These are phyloP conservation scores for Acacia crassicarpa DNA, from an alignment of 306 rosid species.

Conservation along the genomic window DNA sequence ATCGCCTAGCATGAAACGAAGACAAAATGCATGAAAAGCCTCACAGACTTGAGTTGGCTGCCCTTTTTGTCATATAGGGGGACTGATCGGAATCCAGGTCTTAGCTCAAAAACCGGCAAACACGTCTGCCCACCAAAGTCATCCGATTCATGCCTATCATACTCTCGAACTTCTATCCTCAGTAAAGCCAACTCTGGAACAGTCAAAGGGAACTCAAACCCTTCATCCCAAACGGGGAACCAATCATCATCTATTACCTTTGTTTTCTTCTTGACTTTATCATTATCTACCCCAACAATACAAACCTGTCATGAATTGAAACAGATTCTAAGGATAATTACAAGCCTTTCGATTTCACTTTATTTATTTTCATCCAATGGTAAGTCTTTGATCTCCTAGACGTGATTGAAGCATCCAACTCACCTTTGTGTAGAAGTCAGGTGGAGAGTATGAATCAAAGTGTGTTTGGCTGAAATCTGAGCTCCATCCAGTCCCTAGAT, in stretches of 20 bases:
- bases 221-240: constrained; percentile 84
- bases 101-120: constrained; percentile 71
- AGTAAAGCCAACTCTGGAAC: constrained; percentile 85
- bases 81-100: constrained; percentile 62
- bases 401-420: constrained; percentile 4
- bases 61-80: constrained; percentile 73
- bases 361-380: neutral
- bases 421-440: constrained; percentile 84
- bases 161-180: constrained; percentile 70
- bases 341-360: neutral
- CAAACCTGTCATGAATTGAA: constrained; percentile 33
- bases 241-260: constrained; percentile 56
- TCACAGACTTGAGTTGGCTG: constrained; percentile 52
- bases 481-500: constrained; percentile 48
- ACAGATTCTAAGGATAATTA: neutral
- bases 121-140: constrained; percentile 92
- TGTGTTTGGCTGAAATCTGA: constrained; percentile 54
- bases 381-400: neutral
- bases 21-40: constrained; percentile 61
- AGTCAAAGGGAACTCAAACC: constrained; percentile 63
- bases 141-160: constrained; percentile 75
- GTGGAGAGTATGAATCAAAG: constrained; percentile 68
- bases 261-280: constrained; percentile 57
- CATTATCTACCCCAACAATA: constrained; percentile 69
- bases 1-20: constrained; percentile 28